Evolutionary conservation across 2,329 filamentous ascomycete genomes (phyloP).

Genomic region (Didymella sp.): DNA sequence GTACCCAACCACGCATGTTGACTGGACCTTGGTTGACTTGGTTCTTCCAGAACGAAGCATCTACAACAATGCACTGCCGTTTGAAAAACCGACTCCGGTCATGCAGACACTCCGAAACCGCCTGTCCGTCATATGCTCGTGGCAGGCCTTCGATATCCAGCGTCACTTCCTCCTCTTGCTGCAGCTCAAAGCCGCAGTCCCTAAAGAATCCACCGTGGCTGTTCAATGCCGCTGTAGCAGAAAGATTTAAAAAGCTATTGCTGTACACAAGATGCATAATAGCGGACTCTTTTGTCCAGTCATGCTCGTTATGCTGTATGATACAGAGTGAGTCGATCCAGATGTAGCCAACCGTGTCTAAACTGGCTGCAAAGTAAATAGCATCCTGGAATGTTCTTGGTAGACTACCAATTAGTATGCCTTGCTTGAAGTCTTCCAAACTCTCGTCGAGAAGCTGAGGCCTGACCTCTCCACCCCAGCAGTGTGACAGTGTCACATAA

Average conservation of each 20-base stretch:
- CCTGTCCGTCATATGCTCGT: neutral
- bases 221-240: slow-evolving; percentile 29
- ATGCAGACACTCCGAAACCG: neutral
- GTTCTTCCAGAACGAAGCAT: slow-evolving; percentile 17
- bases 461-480: neutral
- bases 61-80: neutral
- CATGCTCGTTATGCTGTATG: neutral
- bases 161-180: slow-evolving; percentile 23
- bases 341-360: neutral
- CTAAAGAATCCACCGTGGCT: slow-evolving; percentile 26
- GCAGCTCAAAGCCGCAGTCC: neutral
- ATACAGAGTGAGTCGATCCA: slow-evolving; percentile 7
- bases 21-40: slow-evolving; percentile 24
- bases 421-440: neutral
- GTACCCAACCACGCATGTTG: slow-evolving; percentile 33
- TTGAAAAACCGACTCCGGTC: neutral
- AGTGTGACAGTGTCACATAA: slow-evolving; percentile 5
- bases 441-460: neutral
- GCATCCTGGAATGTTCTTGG: neutral
- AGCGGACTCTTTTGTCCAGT: neutral
- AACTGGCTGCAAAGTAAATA: neutral
- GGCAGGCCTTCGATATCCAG: slow-evolving; percentile 22
- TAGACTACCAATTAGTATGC: neutral
- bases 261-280: neutral
- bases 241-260: slow-evolving; percentile 30